Percentiles rank a stretch among this genome's conserved stretches.
These are phyloP conservation scores for Catharanthus roseus DNA, from an alignment of 257 asterid genomes.

Conservation along the genomic window DNA sequence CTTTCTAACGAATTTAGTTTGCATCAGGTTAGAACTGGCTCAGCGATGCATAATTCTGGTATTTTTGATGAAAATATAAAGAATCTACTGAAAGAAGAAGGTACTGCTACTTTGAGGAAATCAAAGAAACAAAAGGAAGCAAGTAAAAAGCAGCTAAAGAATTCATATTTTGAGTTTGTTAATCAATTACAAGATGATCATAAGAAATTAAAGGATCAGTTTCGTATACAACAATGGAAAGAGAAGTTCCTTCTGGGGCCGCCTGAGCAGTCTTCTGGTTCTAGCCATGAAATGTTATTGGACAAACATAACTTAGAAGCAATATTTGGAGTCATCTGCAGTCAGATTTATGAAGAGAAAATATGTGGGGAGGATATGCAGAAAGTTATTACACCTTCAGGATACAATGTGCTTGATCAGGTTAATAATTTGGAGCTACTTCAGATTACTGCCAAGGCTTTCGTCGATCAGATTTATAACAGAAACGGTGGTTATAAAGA, in stretches of 20 bases:
- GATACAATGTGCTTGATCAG: slow-evolving; percentile 26
- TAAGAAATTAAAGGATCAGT: slow-evolving; percentile 16
- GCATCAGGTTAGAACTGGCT: slow-evolving; percentile 38
- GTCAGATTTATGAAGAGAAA: slow-evolving; percentile 31
- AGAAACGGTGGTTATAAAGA: slow-evolving; percentile 24
- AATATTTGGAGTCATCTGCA: slow-evolving; percentile 34
- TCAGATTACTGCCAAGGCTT: slow-evolving; percentile 53
- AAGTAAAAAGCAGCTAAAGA: slow-evolving; percentile 19
- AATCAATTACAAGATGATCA: slow-evolving; percentile 27
- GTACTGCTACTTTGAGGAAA: slow-evolving; percentile 21
- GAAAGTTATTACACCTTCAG: slow-evolving; percentile 8
- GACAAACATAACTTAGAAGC: slow-evolving; percentile 35
- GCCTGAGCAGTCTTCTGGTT: slow-evolving; percentile 25
- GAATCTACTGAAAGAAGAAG: slow-evolving; percentile 27
- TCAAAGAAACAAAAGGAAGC: slow-evolving; percentile 19
- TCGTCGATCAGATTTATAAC: slow-evolving; percentile 49
- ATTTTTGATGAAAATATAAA: slow-evolving; percentile 18
- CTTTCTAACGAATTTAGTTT: slow-evolving; percentile 11
- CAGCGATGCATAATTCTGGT: slow-evolving; percentile 21
- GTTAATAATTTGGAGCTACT: slow-evolving; percentile 32
- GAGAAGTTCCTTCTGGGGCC: slow-evolving; percentile 17
- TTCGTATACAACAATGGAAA: slow-evolving; percentile 15
- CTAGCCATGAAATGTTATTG: slow-evolving; percentile 25
- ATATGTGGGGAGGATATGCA: slow-evolving; percentile 18
- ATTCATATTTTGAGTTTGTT: slow-evolving; percentile 23